These are phyloP conservation scores for Parietaria judaica DNA, from an alignment of 306 rosid species.

Conservation along the genomic window DNA sequence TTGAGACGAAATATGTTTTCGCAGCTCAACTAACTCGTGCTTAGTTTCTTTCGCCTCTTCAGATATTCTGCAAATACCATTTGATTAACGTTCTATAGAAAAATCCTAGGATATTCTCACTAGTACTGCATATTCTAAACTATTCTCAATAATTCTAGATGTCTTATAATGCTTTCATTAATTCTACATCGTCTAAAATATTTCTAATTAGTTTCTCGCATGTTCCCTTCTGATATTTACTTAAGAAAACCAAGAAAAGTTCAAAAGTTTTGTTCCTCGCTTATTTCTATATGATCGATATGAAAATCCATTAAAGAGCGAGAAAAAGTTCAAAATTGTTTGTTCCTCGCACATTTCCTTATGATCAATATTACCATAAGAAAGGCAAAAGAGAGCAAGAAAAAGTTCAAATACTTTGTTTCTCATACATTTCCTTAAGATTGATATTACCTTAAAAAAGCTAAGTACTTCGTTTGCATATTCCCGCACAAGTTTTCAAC, in stretches of 20 bases:
- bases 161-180: too few relatives aligned
- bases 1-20: conserved; percentile 78
- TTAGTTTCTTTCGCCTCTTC: conserved; percentile 95
- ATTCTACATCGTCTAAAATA: too few relatives aligned
- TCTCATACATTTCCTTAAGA: not conserved
- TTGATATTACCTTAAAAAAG: conserved; percentile 64
- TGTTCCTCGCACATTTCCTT: not conserved
- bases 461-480: conserved; percentile 79
- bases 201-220: too few relatives aligned
- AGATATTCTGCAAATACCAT: conserved; percentile 57
- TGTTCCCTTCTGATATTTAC: too few relatives aligned
- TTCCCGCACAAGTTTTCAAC: conserved; percentile 94
- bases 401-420: not conserved
- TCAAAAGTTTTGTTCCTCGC: not conserved
- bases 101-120: too few relatives aligned
- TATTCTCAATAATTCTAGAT: too few relatives aligned
- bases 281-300: not conserved
- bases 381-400: conserved; percentile 26
- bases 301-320: too few relatives aligned
- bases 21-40: conserved; percentile 83
- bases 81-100: not conserved
- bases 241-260: too few relatives aligned
- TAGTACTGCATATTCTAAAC: too few relatives aligned
- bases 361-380: conserved; percentile 43
- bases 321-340: not conserved